Evolutionary conservation across 805 yeast species (phyloP), one percentile per base, ranked within the genome.

Genomic region (Teunomyces pallodes): DNA sequence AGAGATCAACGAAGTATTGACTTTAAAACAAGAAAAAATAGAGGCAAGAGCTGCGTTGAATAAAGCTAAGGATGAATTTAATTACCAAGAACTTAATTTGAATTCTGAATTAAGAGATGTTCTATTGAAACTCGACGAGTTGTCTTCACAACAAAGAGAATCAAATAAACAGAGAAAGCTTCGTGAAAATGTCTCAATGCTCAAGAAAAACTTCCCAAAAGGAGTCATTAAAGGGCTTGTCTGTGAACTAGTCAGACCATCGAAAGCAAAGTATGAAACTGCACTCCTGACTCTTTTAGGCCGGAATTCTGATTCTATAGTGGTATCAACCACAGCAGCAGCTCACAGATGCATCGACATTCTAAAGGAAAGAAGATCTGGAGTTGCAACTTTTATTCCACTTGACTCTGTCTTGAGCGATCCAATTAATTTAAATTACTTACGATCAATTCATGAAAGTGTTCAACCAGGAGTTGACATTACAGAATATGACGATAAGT

Each of bases 311-410:
- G 96, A 94, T 64, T 80, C 97, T 0, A 79, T 94, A 13, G 77
- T 94, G 14, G 99, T 94, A 5, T 96, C 90, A 55, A 77, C 77
- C 26, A 70, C 82, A 5, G 63, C 80, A 8, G 77, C 84, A 17
- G 96, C 95, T 0, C 80, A 82, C 48, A 82, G 83, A 51, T 88
- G 96, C 62, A 86, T 94, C 52, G 80, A 82, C 7, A 86, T 85
- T 48, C 70, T 92, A 62, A 88, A 90, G 57, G 91, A 87, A 54
- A 92, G 92, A 61, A 77, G 96, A 54, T 74, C 86, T 9, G 98
- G 98, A 42, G 76, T 79, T 6, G 90, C 94, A 1, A 82, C 95
- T 1, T 91, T 94, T 58, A 86, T 94, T 50, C 98, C 99, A 0
- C 69, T 94, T 45, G 94, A 90, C 58, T 77, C 90, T 1, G 83